A percentile compares a stretch with the other conserved stretches of the same genome.
phyloP scores from a whole-genome alignment of 176 grass and related monocot species.

The Cenchrus purpureus region DNA sequence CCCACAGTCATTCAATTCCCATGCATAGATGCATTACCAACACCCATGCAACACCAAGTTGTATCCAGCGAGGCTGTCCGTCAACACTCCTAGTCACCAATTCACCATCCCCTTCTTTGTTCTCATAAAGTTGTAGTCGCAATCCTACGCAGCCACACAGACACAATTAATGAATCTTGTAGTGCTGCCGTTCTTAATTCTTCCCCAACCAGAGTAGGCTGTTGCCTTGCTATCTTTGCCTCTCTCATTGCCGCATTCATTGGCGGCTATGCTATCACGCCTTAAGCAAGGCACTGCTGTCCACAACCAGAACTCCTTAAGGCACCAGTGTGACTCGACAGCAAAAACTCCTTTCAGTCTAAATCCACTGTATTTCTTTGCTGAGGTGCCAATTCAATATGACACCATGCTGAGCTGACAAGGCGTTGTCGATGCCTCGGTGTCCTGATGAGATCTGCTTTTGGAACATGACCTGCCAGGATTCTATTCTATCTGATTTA shows the following conservation, averaged over 20 bases:
- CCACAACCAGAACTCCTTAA: background rate
- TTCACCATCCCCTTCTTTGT: background rate
- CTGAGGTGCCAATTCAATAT: background rate
- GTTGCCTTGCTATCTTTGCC: background rate
- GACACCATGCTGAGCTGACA: background rate
- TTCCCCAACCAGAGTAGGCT: slow-evolving; percentile 2
- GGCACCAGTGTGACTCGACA: background rate
- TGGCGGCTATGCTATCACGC: background rate
- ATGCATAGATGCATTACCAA: background rate
- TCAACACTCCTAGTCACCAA: background rate
- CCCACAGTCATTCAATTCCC: background rate
- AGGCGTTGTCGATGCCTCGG: background rate
- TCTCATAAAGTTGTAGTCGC: background rate
- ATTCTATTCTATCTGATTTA: slow-evolving; percentile 23
- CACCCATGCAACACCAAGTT: background rate
- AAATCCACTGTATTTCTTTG: background rate
- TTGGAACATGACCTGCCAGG: background rate
- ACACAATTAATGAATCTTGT: background rate
- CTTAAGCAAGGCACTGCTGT: background rate
- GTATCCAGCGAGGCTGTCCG: background rate
- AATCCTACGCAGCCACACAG: background rate
- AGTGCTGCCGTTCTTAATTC: background rate
- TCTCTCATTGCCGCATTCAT: background rate
- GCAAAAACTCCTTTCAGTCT: background rate
- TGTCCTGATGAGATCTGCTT: background rate